Evolutionary conservation across 805 yeast genomes (phyloP).

Genomic region (Tetrapisispora fleetii): DNA sequence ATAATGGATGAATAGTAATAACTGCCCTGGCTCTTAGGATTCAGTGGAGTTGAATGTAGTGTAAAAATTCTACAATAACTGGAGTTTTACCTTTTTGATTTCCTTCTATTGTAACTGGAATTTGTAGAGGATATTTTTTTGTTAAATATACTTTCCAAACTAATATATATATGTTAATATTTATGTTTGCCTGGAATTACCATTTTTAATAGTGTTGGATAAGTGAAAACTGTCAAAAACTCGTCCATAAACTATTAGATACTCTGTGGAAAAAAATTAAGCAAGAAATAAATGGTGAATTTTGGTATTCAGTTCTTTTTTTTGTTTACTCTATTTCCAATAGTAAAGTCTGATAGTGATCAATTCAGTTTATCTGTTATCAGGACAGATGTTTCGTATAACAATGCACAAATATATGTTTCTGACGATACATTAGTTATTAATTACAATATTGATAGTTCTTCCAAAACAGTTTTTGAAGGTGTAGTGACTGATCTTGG

Average conservation of each 20-base stretch:
- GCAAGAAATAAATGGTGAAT: background rate
- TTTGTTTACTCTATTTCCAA: background rate
- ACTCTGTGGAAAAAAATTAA: background rate
- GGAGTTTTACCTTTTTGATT: background rate
- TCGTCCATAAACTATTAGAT: background rate
- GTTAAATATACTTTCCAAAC: too few species aligned
- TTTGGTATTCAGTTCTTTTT: background rate
- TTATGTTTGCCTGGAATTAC: background rate
- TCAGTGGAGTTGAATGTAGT: background rate
- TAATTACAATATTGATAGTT: background rate
- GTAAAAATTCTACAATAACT: background rate
- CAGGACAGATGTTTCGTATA: background rate
- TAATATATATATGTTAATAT: background rate
- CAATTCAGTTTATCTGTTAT: background rate
- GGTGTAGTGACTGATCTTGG: constrained; percentile 27
- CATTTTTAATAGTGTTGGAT: too few species aligned
- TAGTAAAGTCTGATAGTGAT: background rate
- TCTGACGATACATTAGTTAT: background rate
- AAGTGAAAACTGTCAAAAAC: too few species aligned
- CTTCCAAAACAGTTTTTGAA: background rate
- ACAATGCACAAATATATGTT: background rate
- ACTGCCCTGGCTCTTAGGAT: too few species aligned
- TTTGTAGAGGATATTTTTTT: background rate
- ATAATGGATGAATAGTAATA: too few species aligned
- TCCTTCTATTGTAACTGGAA: background rate